phyloP scores from a whole-genome alignment of 306 rosid genomes.

The Gastrolobium bilobum region DNA sequence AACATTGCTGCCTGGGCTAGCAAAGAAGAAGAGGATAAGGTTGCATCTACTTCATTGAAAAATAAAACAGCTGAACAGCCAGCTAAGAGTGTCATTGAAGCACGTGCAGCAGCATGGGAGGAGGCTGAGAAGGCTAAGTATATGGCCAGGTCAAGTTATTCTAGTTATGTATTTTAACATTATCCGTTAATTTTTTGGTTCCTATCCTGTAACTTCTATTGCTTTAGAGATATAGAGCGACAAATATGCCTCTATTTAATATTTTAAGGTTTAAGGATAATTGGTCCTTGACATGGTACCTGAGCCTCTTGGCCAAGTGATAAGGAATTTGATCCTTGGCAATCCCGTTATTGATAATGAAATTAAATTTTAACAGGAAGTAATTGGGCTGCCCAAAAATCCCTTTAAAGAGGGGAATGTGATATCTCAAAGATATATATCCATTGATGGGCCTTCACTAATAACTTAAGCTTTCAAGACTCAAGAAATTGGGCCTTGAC shows the following conservation, averaged over 20 bases:
- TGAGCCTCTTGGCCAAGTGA: neutral
- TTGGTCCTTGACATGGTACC: neutral
- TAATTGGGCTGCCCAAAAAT: neutral
- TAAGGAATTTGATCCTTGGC: neutral
- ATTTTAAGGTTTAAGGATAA: neutral
- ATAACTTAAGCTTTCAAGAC: slow-evolving; percentile 3
- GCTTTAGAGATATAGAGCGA: slow-evolving; percentile 13
- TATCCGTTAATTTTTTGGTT: slow-evolving; percentile 2
- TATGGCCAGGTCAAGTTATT: slow-evolving; percentile 76
- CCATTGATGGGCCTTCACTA: neutral
- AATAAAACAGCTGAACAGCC: slow-evolving; percentile 55
- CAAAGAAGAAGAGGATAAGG: slow-evolving; percentile 91
- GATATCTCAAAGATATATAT: slow-evolving; percentile 4
- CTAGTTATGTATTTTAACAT: neutral
- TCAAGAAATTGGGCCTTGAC: neutral
- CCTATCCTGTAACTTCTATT: slow-evolving; percentile 1
- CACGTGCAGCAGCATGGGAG: slow-evolving; percentile 96
- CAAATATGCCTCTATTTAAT: neutral
- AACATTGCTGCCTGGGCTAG: slow-evolving; percentile 99
- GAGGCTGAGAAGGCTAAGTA: slow-evolving; percentile 95
- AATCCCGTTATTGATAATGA: neutral
- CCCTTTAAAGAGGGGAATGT: neutral
- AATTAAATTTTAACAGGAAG: neutral
- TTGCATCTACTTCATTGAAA: slow-evolving; percentile 83
- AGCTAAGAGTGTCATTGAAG: slow-evolving; percentile 67